Evolutionary conservation across 1,284 basidiomycete species (phyloP).

Genomic region (Ustilago lituana): DNA sequence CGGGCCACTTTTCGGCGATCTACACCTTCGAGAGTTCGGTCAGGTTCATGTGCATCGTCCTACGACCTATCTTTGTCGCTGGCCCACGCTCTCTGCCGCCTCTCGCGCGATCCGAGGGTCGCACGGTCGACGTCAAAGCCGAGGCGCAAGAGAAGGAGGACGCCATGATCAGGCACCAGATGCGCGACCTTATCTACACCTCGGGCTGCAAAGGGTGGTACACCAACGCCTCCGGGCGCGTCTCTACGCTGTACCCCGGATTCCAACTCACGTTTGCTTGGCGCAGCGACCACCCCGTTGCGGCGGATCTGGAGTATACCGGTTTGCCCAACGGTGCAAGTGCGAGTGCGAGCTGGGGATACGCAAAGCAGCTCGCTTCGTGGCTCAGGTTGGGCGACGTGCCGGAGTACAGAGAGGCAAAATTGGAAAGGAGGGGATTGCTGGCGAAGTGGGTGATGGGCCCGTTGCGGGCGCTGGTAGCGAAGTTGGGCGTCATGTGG

Average conservation of each 20-base stretch:
- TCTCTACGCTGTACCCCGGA: constrained; percentile 30
- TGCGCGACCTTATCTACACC: constrained; percentile 40
- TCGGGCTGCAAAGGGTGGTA: constrained; percentile 46
- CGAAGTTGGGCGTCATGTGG: background rate
- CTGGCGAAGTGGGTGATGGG: background rate
- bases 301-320: constrained; percentile 20
- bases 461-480: background rate
- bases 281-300: constrained; percentile 30
- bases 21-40: constrained; percentile 34
- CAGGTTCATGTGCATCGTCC: constrained; percentile 19
- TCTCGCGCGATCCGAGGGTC: constrained; percentile 11
- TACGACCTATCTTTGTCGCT: constrained; percentile 26
- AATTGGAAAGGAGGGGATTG: constrained; percentile 2
- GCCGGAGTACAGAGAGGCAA: constrained; percentile 19
- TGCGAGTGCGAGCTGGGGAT: constrained; percentile 19
- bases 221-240: constrained; percentile 25
- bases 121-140: constrained; percentile 20
- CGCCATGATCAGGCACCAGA: constrained; percentile 28
- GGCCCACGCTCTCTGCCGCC: background rate
- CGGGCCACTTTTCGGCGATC: constrained; percentile 47
- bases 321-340: constrained; percentile 8
- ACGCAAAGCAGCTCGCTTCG: constrained; percentile 19
- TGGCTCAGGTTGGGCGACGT: constrained; percentile 23
- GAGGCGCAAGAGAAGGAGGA: constrained; percentile 43
- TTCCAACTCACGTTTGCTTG: constrained; percentile 35